A percentile compares a stretch with the other conserved stretches of the same genome.
These are phyloP conservation scores for Luffa aegyptiaca DNA, from an alignment of 306 rosid genomes.

Conservation along the genomic window DNA sequence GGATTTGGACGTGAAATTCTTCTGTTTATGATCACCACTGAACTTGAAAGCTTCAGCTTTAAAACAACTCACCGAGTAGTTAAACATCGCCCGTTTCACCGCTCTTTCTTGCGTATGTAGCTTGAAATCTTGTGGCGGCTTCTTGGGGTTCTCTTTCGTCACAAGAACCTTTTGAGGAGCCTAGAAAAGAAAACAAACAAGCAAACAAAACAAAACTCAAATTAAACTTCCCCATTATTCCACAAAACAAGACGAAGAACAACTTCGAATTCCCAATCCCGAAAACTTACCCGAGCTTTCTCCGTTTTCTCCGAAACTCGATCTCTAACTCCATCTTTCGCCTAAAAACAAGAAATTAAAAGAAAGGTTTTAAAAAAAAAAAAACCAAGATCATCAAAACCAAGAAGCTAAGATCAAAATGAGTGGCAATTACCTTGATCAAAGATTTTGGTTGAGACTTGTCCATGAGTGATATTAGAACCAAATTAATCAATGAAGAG, in stretches of 20 bases:
- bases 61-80: constrained; percentile 48
- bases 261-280: neutral
- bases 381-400: neutral
- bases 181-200: constrained; percentile 11
- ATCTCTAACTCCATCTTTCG: neutral
- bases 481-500: neutral
- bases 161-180: constrained; percentile 34
- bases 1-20: neutral
- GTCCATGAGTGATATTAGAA: constrained; percentile 4
- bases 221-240: neutral
- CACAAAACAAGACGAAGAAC: neutral
- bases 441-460: constrained; percentile 8
- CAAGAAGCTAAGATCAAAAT: neutral
- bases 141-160: constrained; percentile 62
- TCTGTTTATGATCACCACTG: neutral
- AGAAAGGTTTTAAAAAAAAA: neutral
- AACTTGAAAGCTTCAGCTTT: neutral
- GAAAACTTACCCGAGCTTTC: neutral
- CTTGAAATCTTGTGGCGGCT: constrained; percentile 52
- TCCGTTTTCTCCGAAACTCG: neutral
- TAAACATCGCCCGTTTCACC: constrained; percentile 74
- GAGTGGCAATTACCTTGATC: neutral
- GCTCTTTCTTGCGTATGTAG: constrained; percentile 89
- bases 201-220: neutral
- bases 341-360: neutral